Evolutionary conservation across 192 early-diverging fungal genomes (phyloP).

Genomic region (Backusella macrospora): DNA sequence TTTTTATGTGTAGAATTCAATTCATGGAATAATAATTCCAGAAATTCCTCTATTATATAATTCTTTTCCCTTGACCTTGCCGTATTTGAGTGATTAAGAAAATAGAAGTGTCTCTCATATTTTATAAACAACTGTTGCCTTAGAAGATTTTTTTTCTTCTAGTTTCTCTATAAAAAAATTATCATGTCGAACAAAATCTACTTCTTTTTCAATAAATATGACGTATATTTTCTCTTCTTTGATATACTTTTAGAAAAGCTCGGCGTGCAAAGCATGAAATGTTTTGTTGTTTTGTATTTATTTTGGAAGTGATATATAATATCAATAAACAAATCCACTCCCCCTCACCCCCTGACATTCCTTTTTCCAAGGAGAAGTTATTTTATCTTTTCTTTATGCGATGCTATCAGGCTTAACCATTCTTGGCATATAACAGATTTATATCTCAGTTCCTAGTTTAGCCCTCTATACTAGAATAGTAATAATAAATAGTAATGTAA

Average conservation of each 20-base stretch:
- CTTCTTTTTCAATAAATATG: neutral
- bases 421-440: neutral
- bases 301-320: no score
- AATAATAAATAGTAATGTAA: neutral
- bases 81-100: neutral
- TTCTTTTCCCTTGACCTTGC: neutral
- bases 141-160: neutral
- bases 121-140: conserved; percentile 8
- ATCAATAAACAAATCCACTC: no score
- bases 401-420: no score
- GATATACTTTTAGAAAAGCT: no score
- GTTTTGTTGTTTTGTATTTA: no score
- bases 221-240: neutral
- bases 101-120: neutral
- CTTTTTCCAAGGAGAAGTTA: no score
- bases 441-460: neutral
- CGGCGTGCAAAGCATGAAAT: no score
- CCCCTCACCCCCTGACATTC: no score
- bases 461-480: no score
- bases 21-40: neutral
- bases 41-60: neutral
- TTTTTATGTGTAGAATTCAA: no score
- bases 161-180: neutral
- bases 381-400: no score
- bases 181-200: neutral